Base-by-base conservation (phyloP, 371 early-diverging fungal genomes). In the Smittium mucronatum region DNA sequence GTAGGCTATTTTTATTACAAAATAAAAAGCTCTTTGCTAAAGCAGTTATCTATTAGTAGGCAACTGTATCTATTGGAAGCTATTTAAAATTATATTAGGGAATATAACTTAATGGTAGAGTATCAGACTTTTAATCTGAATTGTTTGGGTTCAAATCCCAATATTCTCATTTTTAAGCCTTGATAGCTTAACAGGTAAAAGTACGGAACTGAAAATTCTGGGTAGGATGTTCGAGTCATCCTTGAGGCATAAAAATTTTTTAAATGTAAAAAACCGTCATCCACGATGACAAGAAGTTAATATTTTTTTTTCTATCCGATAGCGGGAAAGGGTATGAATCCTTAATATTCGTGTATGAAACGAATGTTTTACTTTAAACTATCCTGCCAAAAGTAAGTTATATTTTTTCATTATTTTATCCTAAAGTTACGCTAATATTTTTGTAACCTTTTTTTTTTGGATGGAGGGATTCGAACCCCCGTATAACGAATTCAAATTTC, bases 201-300 rank as follows among this genome's bases (percentile, higher is more conserved):
- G 76, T 76, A 76, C 69, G 72, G 76, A 76, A 76, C 76, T 76
- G 76, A 76, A 76, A 76, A 76, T 76, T 76, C 76, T 75, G 71
- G 75, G 70, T 76, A 76, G 76, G 76, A 76, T 76, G 76, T 76
- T 76, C 76, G 70, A 76, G 76, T 76, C 76, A 76, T 76, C 76
- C 76, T 76, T 72, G 72, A 76, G 76, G 76, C 76, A 76, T 67
- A 70, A 72, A 59, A 61, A 70, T 11, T 11, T n/a, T n/a, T n/a
- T n/a, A n/a, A n/a, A n/a, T n/a, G n/a, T n/a, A n/a, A 61, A 73
- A 57, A 68, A 70, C n/a, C n/a, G n/a, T n/a, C n/a, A n/a, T n/a
- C n/a, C n/a, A n/a, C n/a, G n/a, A n/a, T n/a, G n/a, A n/a, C n/a
- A n/a, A n/a, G n/a, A n/a, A n/a, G n/a, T n/a, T n/a, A n/a, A n/a